A percentile compares a stretch with the other conserved stretches of the same genome.
Conservation (phyloP, 2,329 filamentous ascomycete species). For the Aureobasidium sp. region DNA sequence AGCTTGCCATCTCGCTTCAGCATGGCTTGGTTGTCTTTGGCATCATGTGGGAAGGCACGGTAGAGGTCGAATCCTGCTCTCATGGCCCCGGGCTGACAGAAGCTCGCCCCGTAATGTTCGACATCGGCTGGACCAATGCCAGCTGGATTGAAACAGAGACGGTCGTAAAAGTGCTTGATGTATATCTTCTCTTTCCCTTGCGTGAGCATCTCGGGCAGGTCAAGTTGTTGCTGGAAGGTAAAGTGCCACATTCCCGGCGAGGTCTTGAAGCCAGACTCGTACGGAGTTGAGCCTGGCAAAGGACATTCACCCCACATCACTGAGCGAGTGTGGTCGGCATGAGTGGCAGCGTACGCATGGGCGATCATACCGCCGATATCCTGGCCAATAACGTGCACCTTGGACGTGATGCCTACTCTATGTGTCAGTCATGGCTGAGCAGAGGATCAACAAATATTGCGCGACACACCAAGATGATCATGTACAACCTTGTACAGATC, state of each 20-base stretch:
- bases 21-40: slow-evolving; percentile 28
- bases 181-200: slow-evolving; percentile 38
- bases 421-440: neutral
- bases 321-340: slow-evolving; percentile 30
- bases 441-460: too few species aligned
- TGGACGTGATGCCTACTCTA: slow-evolving; percentile 21
- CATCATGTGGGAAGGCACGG: slow-evolving; percentile 30
- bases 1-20: slow-evolving; percentile 28
- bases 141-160: slow-evolving; percentile 31
- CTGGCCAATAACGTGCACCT: slow-evolving; percentile 41
- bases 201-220: slow-evolving; percentile 36
- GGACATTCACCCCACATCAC: slow-evolving; percentile 41
- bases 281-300: slow-evolving; percentile 32
- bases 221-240: slow-evolving; percentile 35
- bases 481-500: slow-evolving; percentile 33
- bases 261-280: slow-evolving; percentile 26
- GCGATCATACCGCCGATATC: slow-evolving; percentile 45
- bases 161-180: slow-evolving; percentile 40
- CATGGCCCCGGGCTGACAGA: slow-evolving; percentile 31
- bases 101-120: slow-evolving; percentile 33
- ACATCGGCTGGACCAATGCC: slow-evolving; percentile 33
- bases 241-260: slow-evolving; percentile 34
- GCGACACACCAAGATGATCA: slow-evolving; percentile 28
- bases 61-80: slow-evolving; percentile 31
- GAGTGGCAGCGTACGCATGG: slow-evolving; percentile 35